Evolutionary conservation across 305 asterid genomes (phyloP).

Genomic region (Solanum hybrid): DNA sequence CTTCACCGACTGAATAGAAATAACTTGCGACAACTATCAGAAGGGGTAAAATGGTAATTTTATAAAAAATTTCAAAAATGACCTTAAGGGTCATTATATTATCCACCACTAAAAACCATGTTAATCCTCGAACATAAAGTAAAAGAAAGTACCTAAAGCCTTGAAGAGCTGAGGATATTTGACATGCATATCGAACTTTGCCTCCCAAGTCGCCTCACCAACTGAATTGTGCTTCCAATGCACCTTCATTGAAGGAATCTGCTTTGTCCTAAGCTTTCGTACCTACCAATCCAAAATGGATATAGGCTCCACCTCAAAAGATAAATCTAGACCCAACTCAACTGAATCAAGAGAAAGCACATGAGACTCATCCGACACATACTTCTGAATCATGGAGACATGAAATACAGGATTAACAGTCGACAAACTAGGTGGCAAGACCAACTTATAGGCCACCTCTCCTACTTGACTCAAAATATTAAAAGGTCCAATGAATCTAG

Average conservation of each 20-base stretch:
- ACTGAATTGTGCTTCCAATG: background rate
- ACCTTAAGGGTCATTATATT: too few relatives aligned
- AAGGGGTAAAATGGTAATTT: too few relatives aligned
- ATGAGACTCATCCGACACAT: background rate
- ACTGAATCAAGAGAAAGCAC: background rate
- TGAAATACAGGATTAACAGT: background rate
- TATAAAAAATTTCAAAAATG: too few relatives aligned
- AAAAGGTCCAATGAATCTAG: background rate
- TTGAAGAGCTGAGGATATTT: too few relatives aligned
- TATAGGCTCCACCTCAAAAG: background rate
- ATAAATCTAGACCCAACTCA: background rate
- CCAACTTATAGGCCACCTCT: too few relatives aligned
- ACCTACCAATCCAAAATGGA: background rate
- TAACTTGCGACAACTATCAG: too few relatives aligned
- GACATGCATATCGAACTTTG: too few relatives aligned
- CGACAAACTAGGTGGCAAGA: background rate
- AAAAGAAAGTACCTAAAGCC: background rate
- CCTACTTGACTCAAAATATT: too few relatives aligned
- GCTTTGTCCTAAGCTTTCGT: background rate
- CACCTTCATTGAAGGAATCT: background rate
- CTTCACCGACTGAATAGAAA: too few relatives aligned
- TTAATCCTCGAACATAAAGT: background rate
- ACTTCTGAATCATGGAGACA: background rate
- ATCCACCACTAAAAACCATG: too few relatives aligned
- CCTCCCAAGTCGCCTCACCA: background rate